These are phyloP conservation scores for Irpex sp. DNA, from an alignment of 1,284 basidiomycete species.

Conservation along the genomic window DNA sequence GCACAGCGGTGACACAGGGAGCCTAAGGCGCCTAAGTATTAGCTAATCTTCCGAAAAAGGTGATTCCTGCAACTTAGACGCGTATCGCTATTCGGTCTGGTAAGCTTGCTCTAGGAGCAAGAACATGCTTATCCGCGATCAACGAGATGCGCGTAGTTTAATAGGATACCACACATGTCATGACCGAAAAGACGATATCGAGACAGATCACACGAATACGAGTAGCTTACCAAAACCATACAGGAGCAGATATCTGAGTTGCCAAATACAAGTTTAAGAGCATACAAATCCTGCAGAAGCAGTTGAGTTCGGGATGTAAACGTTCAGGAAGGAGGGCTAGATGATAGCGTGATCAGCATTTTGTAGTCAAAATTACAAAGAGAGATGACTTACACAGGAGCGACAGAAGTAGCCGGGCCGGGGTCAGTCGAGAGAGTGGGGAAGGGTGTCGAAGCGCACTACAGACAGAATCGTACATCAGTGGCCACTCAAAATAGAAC, in stretches of 20 bases:
- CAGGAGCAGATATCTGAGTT: not conserved
- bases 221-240: not conserved
- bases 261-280: too few relatives aligned
- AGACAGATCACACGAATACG: not conserved
- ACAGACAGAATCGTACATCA: constrained; percentile 3
- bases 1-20: too few relatives aligned
- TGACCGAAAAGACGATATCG: not conserved
- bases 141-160: too few relatives aligned
- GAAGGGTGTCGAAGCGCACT: constrained; percentile 32
- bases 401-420: constrained; percentile 35
- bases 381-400: constrained; percentile 33
- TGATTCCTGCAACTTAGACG: too few relatives aligned
- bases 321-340: constrained; percentile 25
- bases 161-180: too few relatives aligned
- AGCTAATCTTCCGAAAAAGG: too few relatives aligned
- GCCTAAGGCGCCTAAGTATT: too few relatives aligned
- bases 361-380: not conserved
- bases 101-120: too few relatives aligned
- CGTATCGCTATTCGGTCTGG: too few relatives aligned
- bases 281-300: too few relatives aligned
- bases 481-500: not conserved
- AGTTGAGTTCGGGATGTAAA: not conserved
- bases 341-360: not conserved
- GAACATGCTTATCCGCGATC: too few relatives aligned
- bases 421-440: constrained; percentile 38